phyloP scores from a whole-genome alignment of 805 yeast species.

The Scheffersomyces ergatensis region DNA sequence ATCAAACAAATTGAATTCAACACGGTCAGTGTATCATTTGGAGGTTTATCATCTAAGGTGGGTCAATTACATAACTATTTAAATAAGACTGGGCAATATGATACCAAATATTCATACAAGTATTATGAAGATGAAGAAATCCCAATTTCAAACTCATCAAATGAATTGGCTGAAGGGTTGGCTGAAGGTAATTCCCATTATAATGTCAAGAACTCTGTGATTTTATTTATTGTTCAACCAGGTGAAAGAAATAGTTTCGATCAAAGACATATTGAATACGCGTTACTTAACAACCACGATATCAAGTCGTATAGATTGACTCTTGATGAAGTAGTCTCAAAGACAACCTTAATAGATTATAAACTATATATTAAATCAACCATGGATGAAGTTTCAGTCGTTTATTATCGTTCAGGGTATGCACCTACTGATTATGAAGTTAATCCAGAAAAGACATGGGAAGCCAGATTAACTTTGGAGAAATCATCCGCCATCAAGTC shows the following conservation, averaged over 20 bases:
- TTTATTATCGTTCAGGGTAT: slow-evolving; percentile 88
- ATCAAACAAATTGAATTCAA: slow-evolving; percentile 96
- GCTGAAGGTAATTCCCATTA: slow-evolving; percentile 65
- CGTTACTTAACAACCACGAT: slow-evolving; percentile 53
- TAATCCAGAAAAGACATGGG: slow-evolving; percentile 64
- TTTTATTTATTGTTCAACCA: slow-evolving; percentile 79
- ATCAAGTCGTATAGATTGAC: slow-evolving; percentile 66
- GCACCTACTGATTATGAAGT: slow-evolving; percentile 74
- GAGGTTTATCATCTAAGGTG: slow-evolving; percentile 81
- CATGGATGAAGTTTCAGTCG: slow-evolving; percentile 76
- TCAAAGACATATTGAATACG: slow-evolving; percentile 80
- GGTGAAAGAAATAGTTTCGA: slow-evolving; percentile 88
- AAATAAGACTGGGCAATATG: slow-evolving; percentile 59
- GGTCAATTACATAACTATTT: slow-evolving; percentile 71
- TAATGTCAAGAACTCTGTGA: slow-evolving; percentile 43
- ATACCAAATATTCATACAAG: slow-evolving; percentile 34
- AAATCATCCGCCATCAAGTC: slow-evolving; percentile 81
- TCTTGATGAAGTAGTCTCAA: slow-evolving; percentile 52
- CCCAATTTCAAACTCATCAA: slow-evolving; percentile 67
- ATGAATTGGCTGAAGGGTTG: slow-evolving; percentile 64
- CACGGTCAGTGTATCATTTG: slow-evolving; percentile 93
- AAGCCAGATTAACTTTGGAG: slow-evolving; percentile 70
- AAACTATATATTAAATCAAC: slow-evolving; percentile 53
- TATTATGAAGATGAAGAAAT: slow-evolving; percentile 48
- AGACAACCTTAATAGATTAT: slow-evolving; percentile 41